phyloP scores from a whole-genome alignment of 768 basidiomycete species.

The Lactifluus pinguis region DNA sequence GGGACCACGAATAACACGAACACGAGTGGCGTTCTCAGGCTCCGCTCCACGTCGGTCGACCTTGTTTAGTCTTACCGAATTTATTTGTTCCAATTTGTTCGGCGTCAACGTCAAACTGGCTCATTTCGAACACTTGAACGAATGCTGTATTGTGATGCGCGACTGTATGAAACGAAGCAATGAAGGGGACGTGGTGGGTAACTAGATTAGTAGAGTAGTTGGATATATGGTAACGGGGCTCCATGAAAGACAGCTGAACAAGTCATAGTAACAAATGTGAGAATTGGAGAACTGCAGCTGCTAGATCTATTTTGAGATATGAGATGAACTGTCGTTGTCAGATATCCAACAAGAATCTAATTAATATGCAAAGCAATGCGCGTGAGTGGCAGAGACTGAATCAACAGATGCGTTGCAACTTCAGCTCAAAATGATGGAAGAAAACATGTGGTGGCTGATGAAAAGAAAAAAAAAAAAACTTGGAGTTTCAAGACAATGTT shows the following conservation, averaged over 20 bases:
- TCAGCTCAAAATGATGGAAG: conserved; percentile 6
- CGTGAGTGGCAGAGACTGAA: conserved; percentile 8
- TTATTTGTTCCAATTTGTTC: conserved; percentile 18
- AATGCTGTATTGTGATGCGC: conserved; percentile 16
- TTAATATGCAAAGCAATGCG: conserved; percentile 15
- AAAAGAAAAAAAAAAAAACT: neutral
- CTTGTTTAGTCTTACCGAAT: neutral
- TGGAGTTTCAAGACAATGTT: conserved; percentile 3
- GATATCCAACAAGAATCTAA: conserved; percentile 14
- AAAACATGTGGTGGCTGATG: neutral
- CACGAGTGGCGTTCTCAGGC: neutral
- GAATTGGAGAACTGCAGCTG: neutral
- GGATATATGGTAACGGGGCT: conserved; percentile 11
- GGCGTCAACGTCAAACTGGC: neutral
- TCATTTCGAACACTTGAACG: neutral
- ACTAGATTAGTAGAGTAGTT: conserved; percentile 13
- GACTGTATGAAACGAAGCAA: conserved; percentile 9
- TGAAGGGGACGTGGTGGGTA: conserved; percentile 1
- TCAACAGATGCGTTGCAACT: conserved; percentile 11
- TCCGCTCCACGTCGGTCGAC: conserved; percentile 3
- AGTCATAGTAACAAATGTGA: conserved; percentile 6
- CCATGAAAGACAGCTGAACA: conserved; percentile 1
- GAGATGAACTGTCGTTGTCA: conserved; percentile 1
- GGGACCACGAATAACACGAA: neutral
- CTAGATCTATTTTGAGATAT: conserved; percentile 1